Evolutionary conservation across 306 rosid genomes (phyloP).

Genomic region (Sechiopsis laciniata): DNA sequence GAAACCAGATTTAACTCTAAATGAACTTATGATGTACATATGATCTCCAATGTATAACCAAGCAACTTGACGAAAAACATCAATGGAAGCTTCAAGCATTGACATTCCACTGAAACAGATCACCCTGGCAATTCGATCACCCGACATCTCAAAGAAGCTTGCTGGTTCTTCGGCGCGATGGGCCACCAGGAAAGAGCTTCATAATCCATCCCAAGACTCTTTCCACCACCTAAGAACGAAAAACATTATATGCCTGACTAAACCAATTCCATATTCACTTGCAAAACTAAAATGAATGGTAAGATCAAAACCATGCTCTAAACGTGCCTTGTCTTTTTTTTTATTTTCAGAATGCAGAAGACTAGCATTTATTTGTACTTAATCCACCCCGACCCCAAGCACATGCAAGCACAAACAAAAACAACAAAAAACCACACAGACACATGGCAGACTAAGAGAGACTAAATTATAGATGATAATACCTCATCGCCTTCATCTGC

Average conservation of each 20-base stretch:
- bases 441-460: not conserved
- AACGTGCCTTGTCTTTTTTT: too few species aligned
- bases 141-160: constrained; percentile 56
- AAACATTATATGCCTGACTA: not conserved
- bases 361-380: not conserved
- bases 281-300: not conserved
- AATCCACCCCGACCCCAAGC: not conserved
- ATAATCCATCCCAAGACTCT: constrained; percentile 97
- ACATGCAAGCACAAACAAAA: not conserved
- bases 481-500: constrained; percentile 99
- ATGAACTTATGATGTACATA: constrained; percentile 8
- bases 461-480: constrained; percentile 6
- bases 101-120: not conserved
- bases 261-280: not conserved
- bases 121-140: not conserved
- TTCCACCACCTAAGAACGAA: constrained; percentile 68
- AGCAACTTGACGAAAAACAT: not conserved
- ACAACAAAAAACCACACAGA: not conserved
- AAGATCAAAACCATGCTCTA: not conserved
- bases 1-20: not conserved
- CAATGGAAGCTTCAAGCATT: constrained; percentile 8
- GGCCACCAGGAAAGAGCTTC: constrained; percentile 95
- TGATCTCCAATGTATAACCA: too few species aligned
- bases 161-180: constrained; percentile 82
- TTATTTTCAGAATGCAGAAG: not conserved